Evolutionary conservation across 176 grass and related monocot genomes (phyloP).

Genomic region (Avena insularis): DNA sequence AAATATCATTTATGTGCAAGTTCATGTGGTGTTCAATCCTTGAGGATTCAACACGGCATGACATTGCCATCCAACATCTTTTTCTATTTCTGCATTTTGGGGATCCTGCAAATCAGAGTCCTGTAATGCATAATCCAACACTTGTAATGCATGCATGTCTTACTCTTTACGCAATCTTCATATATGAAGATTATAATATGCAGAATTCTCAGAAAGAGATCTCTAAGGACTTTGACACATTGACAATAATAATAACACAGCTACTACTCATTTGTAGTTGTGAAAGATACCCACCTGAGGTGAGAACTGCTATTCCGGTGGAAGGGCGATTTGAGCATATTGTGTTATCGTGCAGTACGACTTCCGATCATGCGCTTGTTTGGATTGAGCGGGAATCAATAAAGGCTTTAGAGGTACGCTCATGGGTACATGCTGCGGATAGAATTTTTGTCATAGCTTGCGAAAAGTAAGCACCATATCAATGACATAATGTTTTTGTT

Average conservation of each 20-base stretch:
- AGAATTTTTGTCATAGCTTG: constrained; percentile 6
- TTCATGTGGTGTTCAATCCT: background rate
- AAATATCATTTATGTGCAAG: background rate
- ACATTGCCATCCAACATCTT: background rate
- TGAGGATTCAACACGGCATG: background rate
- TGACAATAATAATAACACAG: background rate
- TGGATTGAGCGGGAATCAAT: constrained; percentile 91
- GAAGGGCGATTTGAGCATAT: constrained; percentile 97
- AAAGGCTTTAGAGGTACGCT: constrained; percentile 80
- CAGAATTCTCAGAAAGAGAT: background rate
- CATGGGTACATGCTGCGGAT: background rate
- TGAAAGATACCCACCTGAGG: constrained; percentile 91
- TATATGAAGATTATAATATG: constrained; percentile 23
- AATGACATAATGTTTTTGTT: constrained; percentile 7
- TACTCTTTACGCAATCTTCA: background rate
- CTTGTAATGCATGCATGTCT: constrained; percentile 8
- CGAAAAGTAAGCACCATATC: background rate
- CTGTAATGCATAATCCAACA: background rate
- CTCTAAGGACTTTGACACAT: background rate
- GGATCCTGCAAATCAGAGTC: background rate
- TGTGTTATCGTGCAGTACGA: constrained; percentile 95
- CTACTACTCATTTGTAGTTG: constrained; percentile 57
- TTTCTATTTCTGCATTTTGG: background rate
- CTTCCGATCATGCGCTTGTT: constrained; percentile 92
- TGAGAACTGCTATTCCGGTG: constrained; percentile 95